phyloP scores from a whole-genome alignment of 2,329 filamentous ascomycete species.

The Xylariales sp. region DNA sequence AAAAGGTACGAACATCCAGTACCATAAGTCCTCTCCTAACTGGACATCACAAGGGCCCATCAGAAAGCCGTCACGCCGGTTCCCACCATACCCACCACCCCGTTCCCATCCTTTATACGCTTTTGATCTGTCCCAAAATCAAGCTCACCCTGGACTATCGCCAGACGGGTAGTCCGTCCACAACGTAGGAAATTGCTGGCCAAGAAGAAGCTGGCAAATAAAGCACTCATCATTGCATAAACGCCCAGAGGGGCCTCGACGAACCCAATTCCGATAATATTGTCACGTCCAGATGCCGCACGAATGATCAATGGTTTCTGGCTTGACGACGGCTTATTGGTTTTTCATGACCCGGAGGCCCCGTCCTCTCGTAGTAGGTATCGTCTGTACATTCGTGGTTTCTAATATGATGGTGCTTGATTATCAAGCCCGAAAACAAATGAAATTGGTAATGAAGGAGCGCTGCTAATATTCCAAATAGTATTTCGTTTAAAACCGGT shows the following conservation, averaged over 20 bases:
- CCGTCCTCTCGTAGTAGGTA: slow-evolving; percentile 28
- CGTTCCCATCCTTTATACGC: slow-evolving; percentile 37
- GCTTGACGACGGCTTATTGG: slow-evolving; percentile 12
- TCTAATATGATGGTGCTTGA: slow-evolving; percentile 31
- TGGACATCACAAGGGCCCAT: slow-evolving; percentile 25
- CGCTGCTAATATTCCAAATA: slow-evolving; percentile 11
- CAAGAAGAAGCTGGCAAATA: slow-evolving; percentile 19
- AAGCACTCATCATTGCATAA: slow-evolving; percentile 29
- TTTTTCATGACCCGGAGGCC: not conserved
- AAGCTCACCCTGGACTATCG: slow-evolving; percentile 19
- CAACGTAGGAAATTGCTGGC: slow-evolving; percentile 5
- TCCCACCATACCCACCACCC: slow-evolving; percentile 19
- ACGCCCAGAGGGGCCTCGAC: slow-evolving; percentile 29
- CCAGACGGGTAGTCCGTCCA: slow-evolving; percentile 7
- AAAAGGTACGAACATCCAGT: slow-evolving; percentile 23
- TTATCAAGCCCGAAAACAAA: slow-evolving; percentile 35
- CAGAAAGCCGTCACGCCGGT: slow-evolving; percentile 30
- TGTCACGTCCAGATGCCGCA: slow-evolving; percentile 29
- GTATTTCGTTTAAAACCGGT: slow-evolving; percentile 46
- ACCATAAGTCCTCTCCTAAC: slow-evolving; percentile 23
- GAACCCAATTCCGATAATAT: slow-evolving; percentile 30
- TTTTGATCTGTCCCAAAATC: slow-evolving; percentile 36
- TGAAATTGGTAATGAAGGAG: slow-evolving; percentile 33
- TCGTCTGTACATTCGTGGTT: slow-evolving; percentile 34
- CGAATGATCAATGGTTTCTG: slow-evolving; percentile 14